phyloP scores from a whole-genome alignment of 2,329 filamentous ascomycete species.

The Acarospora socialis region DNA sequence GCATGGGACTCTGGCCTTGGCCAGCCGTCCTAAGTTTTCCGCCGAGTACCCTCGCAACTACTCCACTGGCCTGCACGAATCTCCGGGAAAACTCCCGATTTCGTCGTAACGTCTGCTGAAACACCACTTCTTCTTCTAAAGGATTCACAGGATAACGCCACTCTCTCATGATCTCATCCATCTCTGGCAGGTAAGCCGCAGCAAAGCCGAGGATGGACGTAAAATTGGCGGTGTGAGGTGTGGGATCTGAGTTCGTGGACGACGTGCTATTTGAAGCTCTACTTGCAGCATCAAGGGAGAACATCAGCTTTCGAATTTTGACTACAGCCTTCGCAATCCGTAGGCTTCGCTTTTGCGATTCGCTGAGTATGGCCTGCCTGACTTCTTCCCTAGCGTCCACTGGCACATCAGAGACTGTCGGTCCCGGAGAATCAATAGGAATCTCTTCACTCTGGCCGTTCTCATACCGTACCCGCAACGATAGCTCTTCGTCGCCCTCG shows the following conservation, averaged over 20 bases:
- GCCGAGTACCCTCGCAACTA: conserved; percentile 41
- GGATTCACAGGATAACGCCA: conserved; percentile 50
- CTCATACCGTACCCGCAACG: conserved; percentile 42
- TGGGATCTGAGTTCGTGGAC: not conserved
- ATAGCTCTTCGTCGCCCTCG: conserved; percentile 29
- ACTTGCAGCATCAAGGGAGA: conserved; percentile 31
- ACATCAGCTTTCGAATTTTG: conserved; percentile 40
- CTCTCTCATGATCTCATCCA: conserved; percentile 39
- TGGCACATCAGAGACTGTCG: conserved; percentile 21
- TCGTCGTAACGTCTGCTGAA: conserved; percentile 42
- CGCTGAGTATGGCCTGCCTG: too few relatives aligned
- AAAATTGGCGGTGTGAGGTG: conserved; percentile 24
- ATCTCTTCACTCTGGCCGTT: conserved; percentile 48
- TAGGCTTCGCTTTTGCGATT: conserved; percentile 38
- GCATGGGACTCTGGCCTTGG: conserved; percentile 23
- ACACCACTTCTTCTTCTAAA: conserved; percentile 33
- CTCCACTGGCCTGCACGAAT: conserved; percentile 49
- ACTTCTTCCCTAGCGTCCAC: conserved; percentile 31
- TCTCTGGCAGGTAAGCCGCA: conserved; percentile 36
- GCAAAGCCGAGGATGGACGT: conserved; percentile 29
- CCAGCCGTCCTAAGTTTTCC: conserved; percentile 34
- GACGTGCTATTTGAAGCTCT: conserved; percentile 20
- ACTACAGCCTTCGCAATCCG: conserved; percentile 42
- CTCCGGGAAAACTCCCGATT: conserved; percentile 42
- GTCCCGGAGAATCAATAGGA: conserved; percentile 26